phyloP scores from a whole-genome alignment of 1,284 basidiomycete species.

The Trichosporon sp. region DNA sequence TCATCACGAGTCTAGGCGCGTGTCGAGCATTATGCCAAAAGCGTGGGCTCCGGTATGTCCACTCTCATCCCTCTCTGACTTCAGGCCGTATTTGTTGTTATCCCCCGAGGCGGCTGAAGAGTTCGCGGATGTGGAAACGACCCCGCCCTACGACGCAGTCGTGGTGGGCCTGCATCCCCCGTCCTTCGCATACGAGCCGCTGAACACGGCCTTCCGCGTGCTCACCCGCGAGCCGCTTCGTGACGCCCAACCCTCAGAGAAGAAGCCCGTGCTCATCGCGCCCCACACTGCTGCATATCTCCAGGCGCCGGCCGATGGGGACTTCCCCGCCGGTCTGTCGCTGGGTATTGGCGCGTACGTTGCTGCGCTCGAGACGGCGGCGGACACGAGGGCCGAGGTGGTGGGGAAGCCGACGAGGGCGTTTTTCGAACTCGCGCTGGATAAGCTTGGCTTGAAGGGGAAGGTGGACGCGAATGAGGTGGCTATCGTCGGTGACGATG shows the following conservation, averaged over 20 bases:
- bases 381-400: conserved; percentile 61
- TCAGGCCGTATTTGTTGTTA: conserved; percentile 66
- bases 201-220: conserved; percentile 70
- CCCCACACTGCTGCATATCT: conserved; percentile 62
- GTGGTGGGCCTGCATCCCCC: conserved; percentile 68
- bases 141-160: conserved; percentile 62
- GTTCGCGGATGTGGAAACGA: conserved; percentile 45
- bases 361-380: conserved; percentile 64
- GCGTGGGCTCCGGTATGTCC: conserved; percentile 59
- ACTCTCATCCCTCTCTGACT: not conserved
- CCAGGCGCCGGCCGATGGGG: conserved; percentile 60
- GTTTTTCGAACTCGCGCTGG: conserved; percentile 67
- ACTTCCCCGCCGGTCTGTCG: conserved; percentile 62
- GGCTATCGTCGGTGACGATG: conserved; percentile 70
- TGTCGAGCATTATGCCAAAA: conserved; percentile 60
- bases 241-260: not conserved
- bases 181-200: conserved; percentile 61
- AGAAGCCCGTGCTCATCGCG: conserved; percentile 58
- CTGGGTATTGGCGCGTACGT: conserved; percentile 73
- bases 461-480: conserved; percentile 48
- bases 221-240: conserved; percentile 55
- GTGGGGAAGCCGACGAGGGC: conserved; percentile 67
- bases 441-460: conserved; percentile 54
- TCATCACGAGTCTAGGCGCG: conserved; percentile 68
- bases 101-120: conserved; percentile 65